Base-by-base conservation (phyloP, 108 stramenopile genomes). In the Discostella stelligeroides region DNA sequence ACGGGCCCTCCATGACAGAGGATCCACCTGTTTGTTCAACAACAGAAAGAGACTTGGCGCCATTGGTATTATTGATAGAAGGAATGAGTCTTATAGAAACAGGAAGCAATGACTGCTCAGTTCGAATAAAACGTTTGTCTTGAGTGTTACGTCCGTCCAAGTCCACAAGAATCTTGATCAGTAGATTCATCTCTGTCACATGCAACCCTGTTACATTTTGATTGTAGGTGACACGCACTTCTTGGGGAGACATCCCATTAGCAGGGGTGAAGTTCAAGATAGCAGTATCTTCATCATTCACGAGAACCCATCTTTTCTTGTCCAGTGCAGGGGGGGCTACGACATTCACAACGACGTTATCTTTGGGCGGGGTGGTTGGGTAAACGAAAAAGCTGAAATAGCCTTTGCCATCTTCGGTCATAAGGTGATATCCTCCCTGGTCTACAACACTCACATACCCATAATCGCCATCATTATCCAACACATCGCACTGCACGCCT, bases 391-490 rank as follows among this genome's bases (percentile, higher is more conserved):
- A 80, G 30, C 47, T 60, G 45, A 80, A 80, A 10, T 4, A 30
- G 17, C 66, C 73, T 7, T 55, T 21, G 28, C 34, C 58, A 61
- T 80, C 79, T 43, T 80, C 79, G 9, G 46, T 58, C 73, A 80
- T 68, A 40, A 80, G 70, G 38, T 80, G 73, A 13, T 69, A 45
- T 0, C 54, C 73, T 24, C 40, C 72, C 48, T 51, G 39, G 18
- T 80, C 72, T 20, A 69, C 67, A 2, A 73, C 66, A 15, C 56
- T 68, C 14, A 74, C 39, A 53, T 68, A 80, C 13, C 66, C 65
- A 42, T 62, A 63, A 15, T 69, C 42, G 14, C 72, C 72, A 62
- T 80, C 79, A 46, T 80, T 80, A 39, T 80, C 79, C 13, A 74
- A 18, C n/a, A 80, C 73, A 62, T 80, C 67, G 29, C 50, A 66